Conservation (phyloP, 306 rosid species). For the Inga laurina region DNA sequence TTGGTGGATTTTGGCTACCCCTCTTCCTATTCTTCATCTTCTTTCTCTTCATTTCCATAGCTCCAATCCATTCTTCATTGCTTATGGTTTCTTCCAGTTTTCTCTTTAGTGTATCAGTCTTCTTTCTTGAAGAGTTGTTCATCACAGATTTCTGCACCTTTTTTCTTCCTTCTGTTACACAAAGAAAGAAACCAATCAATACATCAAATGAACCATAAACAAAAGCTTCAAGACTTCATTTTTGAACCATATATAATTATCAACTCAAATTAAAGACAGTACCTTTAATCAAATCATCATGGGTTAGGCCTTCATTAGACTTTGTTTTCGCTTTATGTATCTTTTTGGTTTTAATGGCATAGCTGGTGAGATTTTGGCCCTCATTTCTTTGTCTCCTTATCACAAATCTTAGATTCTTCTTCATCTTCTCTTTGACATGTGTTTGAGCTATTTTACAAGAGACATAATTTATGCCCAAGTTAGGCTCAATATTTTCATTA, state of each 20-base stretch:
- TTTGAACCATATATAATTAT: not conserved
- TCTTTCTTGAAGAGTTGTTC: not conserved
- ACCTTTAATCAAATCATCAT: not conserved
- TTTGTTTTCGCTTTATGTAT: not conserved
- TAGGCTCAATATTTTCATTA: too few relatives aligned
- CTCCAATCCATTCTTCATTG: not conserved
- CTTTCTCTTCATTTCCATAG: not conserved
- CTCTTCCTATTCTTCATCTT: not conserved
- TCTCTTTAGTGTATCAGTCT: not conserved
- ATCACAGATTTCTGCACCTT: not conserved
- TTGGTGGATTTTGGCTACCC: not conserved
- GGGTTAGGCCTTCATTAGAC: not conserved
- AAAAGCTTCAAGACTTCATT: not conserved
- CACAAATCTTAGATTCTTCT: not conserved
- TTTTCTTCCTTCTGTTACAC: not conserved
- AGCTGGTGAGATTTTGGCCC: not conserved
- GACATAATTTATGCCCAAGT: too few relatives aligned
- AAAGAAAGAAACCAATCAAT: too few relatives aligned
- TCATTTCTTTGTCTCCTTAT: not conserved
- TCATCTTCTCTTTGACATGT: not conserved
- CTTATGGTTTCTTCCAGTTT: not conserved
- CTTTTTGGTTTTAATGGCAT: not conserved
- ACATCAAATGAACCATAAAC: not conserved
- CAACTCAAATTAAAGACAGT: not conserved
- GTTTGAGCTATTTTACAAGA: too few relatives aligned